Percentiles rank a stretch among this genome's conserved stretches.
phyloP scores from a whole-genome alignment of 805 yeast genomes.

The Zygosaccharomyces kombuchaensis region DNA sequence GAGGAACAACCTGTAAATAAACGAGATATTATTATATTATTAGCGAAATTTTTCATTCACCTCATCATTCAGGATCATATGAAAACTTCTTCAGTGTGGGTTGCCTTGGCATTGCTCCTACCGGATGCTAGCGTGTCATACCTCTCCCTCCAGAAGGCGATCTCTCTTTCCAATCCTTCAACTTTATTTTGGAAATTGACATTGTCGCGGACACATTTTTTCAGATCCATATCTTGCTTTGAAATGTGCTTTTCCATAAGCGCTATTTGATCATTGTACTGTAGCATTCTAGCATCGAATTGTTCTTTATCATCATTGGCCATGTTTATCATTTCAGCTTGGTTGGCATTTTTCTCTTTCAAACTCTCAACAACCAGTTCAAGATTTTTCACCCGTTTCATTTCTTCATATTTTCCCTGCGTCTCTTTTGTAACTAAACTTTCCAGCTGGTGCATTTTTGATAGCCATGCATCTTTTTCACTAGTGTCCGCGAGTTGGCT shows the following conservation, averaged over 20 bases:
- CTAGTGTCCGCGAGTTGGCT: slow-evolving; percentile 45
- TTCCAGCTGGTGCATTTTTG: slow-evolving; percentile 51
- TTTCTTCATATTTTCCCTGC: slow-evolving; percentile 47
- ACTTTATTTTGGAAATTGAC: slow-evolving; percentile 51
- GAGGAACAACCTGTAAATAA: neutral
- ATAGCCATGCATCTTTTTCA: slow-evolving; percentile 56
- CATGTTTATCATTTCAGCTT: slow-evolving; percentile 44
- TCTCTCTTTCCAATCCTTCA: slow-evolving; percentile 51
- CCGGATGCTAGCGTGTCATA: slow-evolving; percentile 21
- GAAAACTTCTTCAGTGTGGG: slow-evolving; percentile 12
- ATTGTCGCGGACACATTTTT: slow-evolving; percentile 53
- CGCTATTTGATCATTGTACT: slow-evolving; percentile 42
- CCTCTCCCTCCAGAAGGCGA: slow-evolving; percentile 50
- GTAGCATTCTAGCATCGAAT: slow-evolving; percentile 47
- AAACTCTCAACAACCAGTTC: slow-evolving; percentile 54
- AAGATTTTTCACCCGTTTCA: slow-evolving; percentile 45
- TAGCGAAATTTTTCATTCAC: neutral
- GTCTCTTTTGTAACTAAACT: slow-evolving; percentile 45
- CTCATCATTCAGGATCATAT: neutral
- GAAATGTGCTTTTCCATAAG: slow-evolving; percentile 43
- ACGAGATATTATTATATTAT: neutral
- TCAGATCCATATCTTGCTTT: slow-evolving; percentile 40
- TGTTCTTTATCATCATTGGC: slow-evolving; percentile 58
- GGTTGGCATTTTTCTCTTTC: slow-evolving; percentile 48
- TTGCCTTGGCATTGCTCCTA: slow-evolving; percentile 3